Conservation (phyloP, 768 basidiomycete genomes). For the Cantharellus cinnabarinus region DNA sequence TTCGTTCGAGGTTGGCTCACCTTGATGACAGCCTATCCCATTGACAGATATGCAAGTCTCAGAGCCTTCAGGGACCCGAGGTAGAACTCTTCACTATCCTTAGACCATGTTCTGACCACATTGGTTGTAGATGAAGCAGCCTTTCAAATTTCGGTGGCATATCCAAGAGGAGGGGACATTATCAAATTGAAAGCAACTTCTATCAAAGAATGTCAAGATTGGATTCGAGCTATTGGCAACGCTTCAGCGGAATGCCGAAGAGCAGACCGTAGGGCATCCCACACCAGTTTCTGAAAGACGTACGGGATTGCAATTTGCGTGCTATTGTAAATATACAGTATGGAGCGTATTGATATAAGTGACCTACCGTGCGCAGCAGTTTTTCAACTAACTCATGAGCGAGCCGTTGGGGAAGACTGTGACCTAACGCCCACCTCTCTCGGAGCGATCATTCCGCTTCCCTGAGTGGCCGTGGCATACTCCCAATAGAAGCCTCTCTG, state of each 20-base stretch:
- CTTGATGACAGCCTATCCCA: constrained; percentile 12
- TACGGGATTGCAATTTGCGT: too few species aligned
- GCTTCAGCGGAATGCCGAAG: constrained; percentile 4
- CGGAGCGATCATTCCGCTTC: neutral
- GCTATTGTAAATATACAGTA: too few species aligned
- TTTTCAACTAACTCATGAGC: too few species aligned
- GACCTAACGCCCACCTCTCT: neutral
- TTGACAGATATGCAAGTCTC: constrained; percentile 12
- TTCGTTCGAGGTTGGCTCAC: neutral
- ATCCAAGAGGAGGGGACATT: constrained; percentile 54
- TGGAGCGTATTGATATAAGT: too few species aligned
- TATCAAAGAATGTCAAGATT: constrained; percentile 35
- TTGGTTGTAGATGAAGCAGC: constrained; percentile 36
- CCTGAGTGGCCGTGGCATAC: too few species aligned
- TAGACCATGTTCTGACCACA: neutral
- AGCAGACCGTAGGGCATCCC: neutral
- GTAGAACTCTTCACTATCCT: neutral
- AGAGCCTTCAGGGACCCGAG: neutral
- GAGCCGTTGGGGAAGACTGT: neutral
- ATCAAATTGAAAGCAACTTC: constrained; percentile 38
- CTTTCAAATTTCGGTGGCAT: constrained; percentile 45
- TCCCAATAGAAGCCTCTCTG: too few species aligned
- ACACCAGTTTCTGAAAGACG: neutral
- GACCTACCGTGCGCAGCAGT: too few species aligned
- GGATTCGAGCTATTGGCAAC: constrained; percentile 24